Evolutionary conservation across 75 land plant species (phyloP), one percentile per base, ranked within the genome.

Genomic region (Selaginella tamariscina): DNA sequence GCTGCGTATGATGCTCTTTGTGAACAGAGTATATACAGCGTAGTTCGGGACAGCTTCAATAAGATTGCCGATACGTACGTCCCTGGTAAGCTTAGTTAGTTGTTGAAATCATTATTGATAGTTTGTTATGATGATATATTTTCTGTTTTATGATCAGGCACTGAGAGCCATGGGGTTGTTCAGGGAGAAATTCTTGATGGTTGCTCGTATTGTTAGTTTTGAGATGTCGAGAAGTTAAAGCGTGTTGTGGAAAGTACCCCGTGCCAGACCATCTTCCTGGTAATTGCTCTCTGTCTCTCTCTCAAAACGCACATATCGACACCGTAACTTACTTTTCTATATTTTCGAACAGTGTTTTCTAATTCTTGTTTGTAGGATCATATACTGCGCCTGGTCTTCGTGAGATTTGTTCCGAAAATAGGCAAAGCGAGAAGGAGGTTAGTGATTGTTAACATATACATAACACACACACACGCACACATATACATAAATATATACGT

Each of bases 161-260:
- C 98, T 30, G 85, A 85, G 70, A 89, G 86, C 69, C 98, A 94
- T 71, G 72, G 77, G 32, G 79, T 80, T 55, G 86, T 81, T 23
- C 98, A 94, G 65, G 98, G 98, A 39, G 98, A 94, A 78, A 94
- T 94, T 23, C 74, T 94, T 56, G 98, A 94, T 94, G 32, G 98
- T 94, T 29, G 96, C 96, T 60, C 97, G 98, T 33, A 80, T 90
- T 64, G 98, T 94, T 44, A 80, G 77, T 70, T 78, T 73, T 75
- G 79, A 79, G 28, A 89, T 76, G 67, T 80, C 54, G 69, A 66
- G 32, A 79, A 80, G 28, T 69, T 94, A 80, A 71, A 82, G 49
- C 49, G 5, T 39, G 49, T 39, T 15, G 49, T 15, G 49, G 15
- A 15, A 39, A 39, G 15, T 39, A 39, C 15, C 49, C 49, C 15